Conservation (phyloP, 2,329 filamentous ascomycete genomes). For the Colletotrichum tofieldiae region DNA sequence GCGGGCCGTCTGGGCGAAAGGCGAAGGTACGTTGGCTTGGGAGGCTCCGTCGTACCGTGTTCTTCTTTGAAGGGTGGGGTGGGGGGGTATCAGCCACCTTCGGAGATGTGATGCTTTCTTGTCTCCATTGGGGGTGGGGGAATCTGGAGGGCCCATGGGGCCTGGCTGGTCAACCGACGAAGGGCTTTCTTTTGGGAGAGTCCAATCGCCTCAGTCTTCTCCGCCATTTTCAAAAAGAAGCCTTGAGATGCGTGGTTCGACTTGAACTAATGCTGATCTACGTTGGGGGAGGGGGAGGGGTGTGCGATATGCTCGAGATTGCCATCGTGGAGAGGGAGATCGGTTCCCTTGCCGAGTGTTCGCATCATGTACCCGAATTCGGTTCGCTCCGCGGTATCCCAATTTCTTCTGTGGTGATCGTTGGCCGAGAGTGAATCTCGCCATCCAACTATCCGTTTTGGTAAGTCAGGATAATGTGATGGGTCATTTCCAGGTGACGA, state of each 20-base stretch:
- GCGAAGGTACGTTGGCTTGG: not conserved
- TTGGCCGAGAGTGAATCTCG: not conserved
- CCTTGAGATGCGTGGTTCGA: not conserved
- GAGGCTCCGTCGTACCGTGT: not conserved
- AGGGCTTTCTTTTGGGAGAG: slow-evolving; percentile 4
- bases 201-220: not conserved
- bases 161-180: not conserved
- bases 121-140: slow-evolving; percentile 1
- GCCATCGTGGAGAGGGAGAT: not conserved
- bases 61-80: not conserved
- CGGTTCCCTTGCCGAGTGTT: not conserved
- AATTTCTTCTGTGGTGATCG: slow-evolving; percentile 15
- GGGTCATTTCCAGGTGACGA: slow-evolving; percentile 15
- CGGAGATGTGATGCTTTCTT: not conserved
- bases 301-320: not conserved
- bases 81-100: not conserved
- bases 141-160: not conserved
- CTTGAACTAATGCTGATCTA: not conserved
- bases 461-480: slow-evolving; percentile 33
- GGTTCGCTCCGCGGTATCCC: slow-evolving; percentile 1
- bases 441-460: not conserved
- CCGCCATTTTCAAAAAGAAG: slow-evolving; percentile 13
- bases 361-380: slow-evolving; percentile 8
- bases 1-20: not conserved
- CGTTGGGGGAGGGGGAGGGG: not conserved